Percentiles rank a stretch among this genome's conserved stretches.
phyloP scores from a whole-genome alignment of 108 stramenopile species.

The Nannochloropsis granulata region DNA sequence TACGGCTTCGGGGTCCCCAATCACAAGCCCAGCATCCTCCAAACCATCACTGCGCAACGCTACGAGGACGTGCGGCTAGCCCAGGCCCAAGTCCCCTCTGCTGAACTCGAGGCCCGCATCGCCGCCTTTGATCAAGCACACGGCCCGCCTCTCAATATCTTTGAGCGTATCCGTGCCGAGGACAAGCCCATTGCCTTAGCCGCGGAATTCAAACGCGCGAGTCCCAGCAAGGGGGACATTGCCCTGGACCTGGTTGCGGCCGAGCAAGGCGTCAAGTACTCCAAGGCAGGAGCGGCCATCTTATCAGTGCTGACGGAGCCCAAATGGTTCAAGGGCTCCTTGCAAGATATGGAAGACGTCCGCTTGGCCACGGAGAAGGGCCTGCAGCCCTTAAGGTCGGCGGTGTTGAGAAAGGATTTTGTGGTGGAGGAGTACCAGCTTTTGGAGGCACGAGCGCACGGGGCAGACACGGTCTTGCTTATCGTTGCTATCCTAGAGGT shows the following conservation, averaged over 20 bases:
- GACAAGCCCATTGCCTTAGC: conserved; percentile 48
- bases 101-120: conserved; percentile 7
- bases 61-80: conserved; percentile 20
- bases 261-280: conserved; percentile 64
- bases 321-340: conserved; percentile 75
- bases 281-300: conserved; percentile 65
- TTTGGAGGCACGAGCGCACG: conserved; percentile 74
- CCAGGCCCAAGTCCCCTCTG: not conserved
- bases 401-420: conserved; percentile 89
- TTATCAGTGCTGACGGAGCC: conserved; percentile 88
- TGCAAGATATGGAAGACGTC: conserved; percentile 45
- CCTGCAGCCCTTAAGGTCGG: conserved; percentile 42
- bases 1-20: conserved; percentile 19
- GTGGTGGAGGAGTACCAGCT: conserved; percentile 67
- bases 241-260: conserved; percentile 40
- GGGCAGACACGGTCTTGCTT: conserved; percentile 84
- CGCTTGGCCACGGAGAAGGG: conserved; percentile 21
- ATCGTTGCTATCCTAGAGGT: conserved; percentile 74
- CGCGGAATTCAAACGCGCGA: conserved; percentile 96
- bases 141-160: conserved; percentile 28
- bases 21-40: conserved; percentile 28
- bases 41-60: conserved; percentile 23
- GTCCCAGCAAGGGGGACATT: conserved; percentile 87
- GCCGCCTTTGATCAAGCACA: conserved; percentile 8
- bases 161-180: conserved; percentile 19